Evolutionary conservation across 768 basidiomycete species (phyloP).

Genomic region (Dentipellis sp.): DNA sequence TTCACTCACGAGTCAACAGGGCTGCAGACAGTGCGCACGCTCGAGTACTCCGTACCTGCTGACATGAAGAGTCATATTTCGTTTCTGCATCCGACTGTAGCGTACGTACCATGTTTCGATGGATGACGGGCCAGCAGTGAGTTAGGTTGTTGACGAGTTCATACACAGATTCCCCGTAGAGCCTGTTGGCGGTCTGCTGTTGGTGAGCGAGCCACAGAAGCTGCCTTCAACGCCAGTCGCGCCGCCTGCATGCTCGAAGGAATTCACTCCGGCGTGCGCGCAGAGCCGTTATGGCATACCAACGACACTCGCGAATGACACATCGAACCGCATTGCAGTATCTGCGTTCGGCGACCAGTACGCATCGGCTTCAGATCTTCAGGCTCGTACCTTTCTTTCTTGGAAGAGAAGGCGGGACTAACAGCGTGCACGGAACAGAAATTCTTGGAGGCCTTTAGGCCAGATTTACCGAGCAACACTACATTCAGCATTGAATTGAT

Average conservation of each 20-base stretch:
- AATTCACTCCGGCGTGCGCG: conserved; percentile 21
- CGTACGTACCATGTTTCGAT: background rate
- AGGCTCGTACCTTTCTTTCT: conserved; percentile 9
- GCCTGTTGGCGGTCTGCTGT: background rate
- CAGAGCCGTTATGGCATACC: conserved; percentile 28
- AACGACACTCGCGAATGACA: conserved; percentile 17
- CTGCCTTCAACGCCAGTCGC: background rate
- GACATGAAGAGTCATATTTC: conserved; percentile 9
- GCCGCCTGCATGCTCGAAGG: background rate
- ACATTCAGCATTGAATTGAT: conserved; percentile 11
- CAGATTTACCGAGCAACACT: background rate
- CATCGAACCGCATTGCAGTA: conserved; percentile 20
- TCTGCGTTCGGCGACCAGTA: conserved; percentile 18
- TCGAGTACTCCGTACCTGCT: conserved; percentile 4
- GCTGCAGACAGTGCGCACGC: conserved; percentile 6
- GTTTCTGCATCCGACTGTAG: conserved; percentile 15
- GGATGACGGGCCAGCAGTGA: background rate
- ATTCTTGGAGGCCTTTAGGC: background rate
- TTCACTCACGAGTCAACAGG: conserved; percentile 4
- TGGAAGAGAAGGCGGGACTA: background rate
- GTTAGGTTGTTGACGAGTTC: background rate
- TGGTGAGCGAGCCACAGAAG: background rate
- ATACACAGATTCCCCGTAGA: background rate
- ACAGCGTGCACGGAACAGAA: background rate
- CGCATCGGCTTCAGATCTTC: conserved; percentile 21